phyloP scores from a whole-genome alignment of 768 basidiomycete species.

The Hericium erinaceus region DNA sequence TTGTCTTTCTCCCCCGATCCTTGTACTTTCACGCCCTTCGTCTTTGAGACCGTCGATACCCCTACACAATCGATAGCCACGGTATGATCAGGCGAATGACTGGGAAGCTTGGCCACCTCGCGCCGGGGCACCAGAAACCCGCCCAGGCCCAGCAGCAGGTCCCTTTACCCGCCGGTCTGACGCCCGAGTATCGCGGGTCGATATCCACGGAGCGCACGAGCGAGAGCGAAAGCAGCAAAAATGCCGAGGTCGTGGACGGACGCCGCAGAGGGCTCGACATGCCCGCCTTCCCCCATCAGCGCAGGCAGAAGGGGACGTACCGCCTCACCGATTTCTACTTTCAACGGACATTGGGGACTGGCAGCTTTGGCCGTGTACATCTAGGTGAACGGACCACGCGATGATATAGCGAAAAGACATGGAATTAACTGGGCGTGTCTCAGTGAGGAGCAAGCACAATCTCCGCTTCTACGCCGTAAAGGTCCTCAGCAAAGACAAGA shows the following conservation, averaged over 20 bases:
- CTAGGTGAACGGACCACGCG: slow-evolving; percentile 40
- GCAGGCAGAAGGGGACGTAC: slow-evolving; percentile 57
- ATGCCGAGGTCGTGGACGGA: slow-evolving; percentile 25
- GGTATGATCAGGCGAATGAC: slow-evolving; percentile 26
- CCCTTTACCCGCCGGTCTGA: slow-evolving; percentile 8
- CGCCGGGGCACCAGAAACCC: slow-evolving; percentile 14
- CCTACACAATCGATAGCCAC: background rate
- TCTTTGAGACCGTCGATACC: background rate
- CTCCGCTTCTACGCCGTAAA: slow-evolving; percentile 96
- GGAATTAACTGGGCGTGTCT: background rate
- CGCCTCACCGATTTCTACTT: slow-evolving; percentile 71
- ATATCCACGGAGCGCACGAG: slow-evolving; percentile 65
- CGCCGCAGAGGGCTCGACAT: slow-evolving; percentile 3
- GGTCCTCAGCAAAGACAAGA: slow-evolving; percentile 87
- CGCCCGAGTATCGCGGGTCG: slow-evolving; percentile 47
- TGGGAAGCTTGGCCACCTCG: slow-evolving; percentile 21
- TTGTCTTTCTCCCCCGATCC: background rate
- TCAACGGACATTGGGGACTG: slow-evolving; percentile 81
- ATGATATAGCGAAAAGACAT: too few relatives aligned
- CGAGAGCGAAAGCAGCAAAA: slow-evolving; percentile 34
- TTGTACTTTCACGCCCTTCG: background rate
- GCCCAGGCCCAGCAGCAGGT: slow-evolving; percentile 9
- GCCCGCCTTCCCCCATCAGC: slow-evolving; percentile 24
- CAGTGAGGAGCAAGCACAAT: slow-evolving; percentile 88
- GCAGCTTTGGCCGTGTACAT: slow-evolving; percentile 96